phyloP scores from a whole-genome alignment of 495 filamentous ascomycete genomes.

The Xylaria bambusicola region DNA sequence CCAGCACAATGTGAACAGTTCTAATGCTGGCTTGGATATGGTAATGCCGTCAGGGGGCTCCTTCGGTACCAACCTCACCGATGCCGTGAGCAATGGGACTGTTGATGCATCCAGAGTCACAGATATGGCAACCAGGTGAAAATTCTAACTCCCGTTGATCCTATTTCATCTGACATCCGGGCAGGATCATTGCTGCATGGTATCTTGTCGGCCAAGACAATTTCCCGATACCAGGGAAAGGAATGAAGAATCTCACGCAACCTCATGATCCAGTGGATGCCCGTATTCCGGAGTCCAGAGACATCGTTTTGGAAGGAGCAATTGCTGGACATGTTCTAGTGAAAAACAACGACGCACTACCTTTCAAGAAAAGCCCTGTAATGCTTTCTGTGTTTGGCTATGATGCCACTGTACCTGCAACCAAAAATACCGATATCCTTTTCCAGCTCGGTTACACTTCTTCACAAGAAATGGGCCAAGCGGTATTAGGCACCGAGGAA shows the following conservation, averaged over 20 bases:
- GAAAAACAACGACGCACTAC: conserved; percentile 61
- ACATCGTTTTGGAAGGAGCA: conserved; percentile 47
- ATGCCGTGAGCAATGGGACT: conserved; percentile 50
- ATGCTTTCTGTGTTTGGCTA: conserved; percentile 55
- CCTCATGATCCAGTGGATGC: conserved; percentile 57
- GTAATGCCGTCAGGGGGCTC: conserved; percentile 57
- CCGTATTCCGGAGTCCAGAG: conserved; percentile 44
- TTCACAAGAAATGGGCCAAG: conserved; percentile 34
- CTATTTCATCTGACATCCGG: no score
- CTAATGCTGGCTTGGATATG: conserved; percentile 63
- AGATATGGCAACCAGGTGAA: conserved; percentile 54
- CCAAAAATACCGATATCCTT: conserved; percentile 35
- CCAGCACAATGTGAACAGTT: conserved; percentile 56
- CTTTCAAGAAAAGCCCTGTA: conserved; percentile 50
- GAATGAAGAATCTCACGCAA: conserved; percentile 55
- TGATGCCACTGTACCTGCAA: conserved; percentile 34
- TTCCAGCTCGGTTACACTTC: conserved; percentile 37
- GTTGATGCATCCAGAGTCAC: conserved; percentile 51
- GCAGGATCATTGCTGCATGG: conserved; percentile 62
- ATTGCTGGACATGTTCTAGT: conserved; percentile 62
- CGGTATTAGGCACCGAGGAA: conserved; percentile 27
- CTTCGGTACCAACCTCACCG: conserved; percentile 46
- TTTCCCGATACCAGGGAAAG: conserved; percentile 52
- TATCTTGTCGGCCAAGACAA: conserved; percentile 57
- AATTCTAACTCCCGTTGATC: no score